Evolutionary conservation across 2,329 filamentous ascomycete genomes (phyloP).

Genomic region (Hypoxylon sp.): DNA sequence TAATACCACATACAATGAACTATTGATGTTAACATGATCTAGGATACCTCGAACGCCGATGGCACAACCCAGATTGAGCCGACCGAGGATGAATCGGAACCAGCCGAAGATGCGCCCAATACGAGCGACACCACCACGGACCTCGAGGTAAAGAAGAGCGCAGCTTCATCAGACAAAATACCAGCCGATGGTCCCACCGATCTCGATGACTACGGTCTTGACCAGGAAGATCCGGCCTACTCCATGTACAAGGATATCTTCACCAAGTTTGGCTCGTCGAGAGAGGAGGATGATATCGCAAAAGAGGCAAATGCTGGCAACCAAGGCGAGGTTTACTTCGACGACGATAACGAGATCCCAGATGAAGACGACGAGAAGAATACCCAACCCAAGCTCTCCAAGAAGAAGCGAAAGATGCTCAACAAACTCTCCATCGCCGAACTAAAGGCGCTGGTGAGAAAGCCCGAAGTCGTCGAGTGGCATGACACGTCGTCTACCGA

Average conservation of each 20-base stretch:
- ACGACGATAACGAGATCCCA: slow-evolving; percentile 85
- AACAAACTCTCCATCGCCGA: slow-evolving; percentile 95
- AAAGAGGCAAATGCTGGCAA: slow-evolving; percentile 74
- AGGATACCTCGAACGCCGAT: slow-evolving; percentile 38
- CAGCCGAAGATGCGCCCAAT: slow-evolving; percentile 41
- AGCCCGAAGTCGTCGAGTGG: slow-evolving; percentile 97
- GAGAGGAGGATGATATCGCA: slow-evolving; percentile 68
- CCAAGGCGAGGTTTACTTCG: slow-evolving; percentile 84
- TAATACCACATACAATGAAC: background rate
- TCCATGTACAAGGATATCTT: slow-evolving; percentile 86
- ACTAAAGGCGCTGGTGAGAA: slow-evolving; percentile 88
- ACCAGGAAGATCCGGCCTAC: slow-evolving; percentile 78
- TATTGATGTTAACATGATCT: slow-evolving; percentile 31
- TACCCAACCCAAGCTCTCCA: slow-evolving; percentile 77
- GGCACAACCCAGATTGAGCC: slow-evolving; percentile 46
- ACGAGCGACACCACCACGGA: slow-evolving; percentile 40
- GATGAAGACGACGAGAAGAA: slow-evolving; percentile 79
- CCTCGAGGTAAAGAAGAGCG: slow-evolving; percentile 55
- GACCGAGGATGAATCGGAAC: slow-evolving; percentile 44
- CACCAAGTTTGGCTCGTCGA: slow-evolving; percentile 74
- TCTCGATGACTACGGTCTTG: slow-evolving; percentile 54
- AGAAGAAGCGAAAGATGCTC: slow-evolving; percentile 91
- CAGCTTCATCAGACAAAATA: slow-evolving; percentile 47
- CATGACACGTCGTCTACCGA: slow-evolving; percentile 92
- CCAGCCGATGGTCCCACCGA: slow-evolving; percentile 55